phyloP scores from a whole-genome alignment of 441 rosid genomes.

The Erodium chrysanthum region DNA sequence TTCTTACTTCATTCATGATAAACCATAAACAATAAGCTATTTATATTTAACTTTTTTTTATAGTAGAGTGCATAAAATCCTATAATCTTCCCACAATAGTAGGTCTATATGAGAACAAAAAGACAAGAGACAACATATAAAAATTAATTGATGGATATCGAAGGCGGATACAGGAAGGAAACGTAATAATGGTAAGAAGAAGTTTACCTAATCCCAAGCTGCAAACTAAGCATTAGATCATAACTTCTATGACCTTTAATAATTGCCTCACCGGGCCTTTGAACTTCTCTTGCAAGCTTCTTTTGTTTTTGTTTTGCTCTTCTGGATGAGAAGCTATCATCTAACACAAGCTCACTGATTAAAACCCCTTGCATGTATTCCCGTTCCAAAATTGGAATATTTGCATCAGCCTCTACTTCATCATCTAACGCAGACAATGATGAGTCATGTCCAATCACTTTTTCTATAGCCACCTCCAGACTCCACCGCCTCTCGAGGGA shows the following conservation, averaged over 20 bases:
- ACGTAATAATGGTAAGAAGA: not conserved
- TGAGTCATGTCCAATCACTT: constrained; percentile 72
- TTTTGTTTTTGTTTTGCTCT: constrained; percentile 57
- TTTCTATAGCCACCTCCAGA: constrained; percentile 89
- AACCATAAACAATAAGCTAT: not conserved
- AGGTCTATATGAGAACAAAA: too few species aligned
- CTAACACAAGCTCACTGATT: constrained; percentile 73
- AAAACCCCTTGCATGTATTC: constrained; percentile 97
- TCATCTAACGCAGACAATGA: constrained; percentile 39
- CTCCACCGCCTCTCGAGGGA: constrained; percentile 93
- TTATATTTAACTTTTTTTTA: not conserved
- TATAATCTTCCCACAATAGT: too few species aligned
- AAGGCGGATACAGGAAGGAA: not conserved
- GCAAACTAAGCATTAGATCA: constrained; percentile 90
- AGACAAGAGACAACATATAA: not conserved
- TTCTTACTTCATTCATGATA: not conserved
- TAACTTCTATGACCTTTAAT: constrained; percentile 94
- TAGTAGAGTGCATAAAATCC: too few species aligned
- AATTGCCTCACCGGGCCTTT: constrained; percentile 87
- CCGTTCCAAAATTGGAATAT: constrained; percentile 66
- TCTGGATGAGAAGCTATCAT: constrained; percentile 57
- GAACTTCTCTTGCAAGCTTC: constrained; percentile 66
- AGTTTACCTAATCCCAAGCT: constrained; percentile 84
- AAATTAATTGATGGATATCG: not conserved
- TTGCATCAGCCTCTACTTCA: constrained; percentile 30